phyloP scores from a whole-genome alignment of 352 stramenopile genomes.

The Pelagophyceae sp. region DNA sequence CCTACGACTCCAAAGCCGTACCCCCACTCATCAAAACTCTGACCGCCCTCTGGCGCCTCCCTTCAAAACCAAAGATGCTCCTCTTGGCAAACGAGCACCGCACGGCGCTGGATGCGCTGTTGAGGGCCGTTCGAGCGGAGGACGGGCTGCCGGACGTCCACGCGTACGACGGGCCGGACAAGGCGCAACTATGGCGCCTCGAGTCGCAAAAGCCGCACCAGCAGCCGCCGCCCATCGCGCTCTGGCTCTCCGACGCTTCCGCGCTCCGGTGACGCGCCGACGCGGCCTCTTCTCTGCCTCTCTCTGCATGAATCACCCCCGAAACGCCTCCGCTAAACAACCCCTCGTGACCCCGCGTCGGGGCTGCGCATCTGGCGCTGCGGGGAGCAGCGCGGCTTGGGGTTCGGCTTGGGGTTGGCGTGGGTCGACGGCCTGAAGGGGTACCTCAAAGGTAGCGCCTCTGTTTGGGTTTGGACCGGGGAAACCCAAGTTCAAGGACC shows the following conservation, averaged over 20 bases:
- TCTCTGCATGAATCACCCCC: too few species aligned
- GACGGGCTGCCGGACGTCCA: not conserved
- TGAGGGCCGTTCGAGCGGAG: not conserved
- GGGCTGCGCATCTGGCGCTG: too few species aligned
- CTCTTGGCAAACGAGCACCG: conserved; percentile 12
- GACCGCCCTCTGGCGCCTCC: not conserved
- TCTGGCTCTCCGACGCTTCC: not conserved
- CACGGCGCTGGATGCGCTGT: not conserved
- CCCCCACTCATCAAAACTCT: not conserved
- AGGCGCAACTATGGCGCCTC: not conserved
- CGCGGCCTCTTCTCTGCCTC: too few species aligned
- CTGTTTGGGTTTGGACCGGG: too few species aligned
- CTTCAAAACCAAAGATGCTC: not conserved
- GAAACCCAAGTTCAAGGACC: too few species aligned
- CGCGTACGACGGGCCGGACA: not conserved
- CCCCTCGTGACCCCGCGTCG: too few species aligned
- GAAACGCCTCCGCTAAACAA: too few species aligned
- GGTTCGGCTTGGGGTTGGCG: too few species aligned
- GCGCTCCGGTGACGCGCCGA: too few species aligned
- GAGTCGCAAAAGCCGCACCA: not conserved
- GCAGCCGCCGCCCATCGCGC: conserved; percentile 3
- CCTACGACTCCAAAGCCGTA: conserved; percentile 2
- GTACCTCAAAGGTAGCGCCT: too few species aligned
- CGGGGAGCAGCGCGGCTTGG: too few species aligned
- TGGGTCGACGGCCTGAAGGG: too few species aligned